Base-by-base conservation (phyloP, 306 rosid species). In the Casuarina cunninghamiana region DNA sequence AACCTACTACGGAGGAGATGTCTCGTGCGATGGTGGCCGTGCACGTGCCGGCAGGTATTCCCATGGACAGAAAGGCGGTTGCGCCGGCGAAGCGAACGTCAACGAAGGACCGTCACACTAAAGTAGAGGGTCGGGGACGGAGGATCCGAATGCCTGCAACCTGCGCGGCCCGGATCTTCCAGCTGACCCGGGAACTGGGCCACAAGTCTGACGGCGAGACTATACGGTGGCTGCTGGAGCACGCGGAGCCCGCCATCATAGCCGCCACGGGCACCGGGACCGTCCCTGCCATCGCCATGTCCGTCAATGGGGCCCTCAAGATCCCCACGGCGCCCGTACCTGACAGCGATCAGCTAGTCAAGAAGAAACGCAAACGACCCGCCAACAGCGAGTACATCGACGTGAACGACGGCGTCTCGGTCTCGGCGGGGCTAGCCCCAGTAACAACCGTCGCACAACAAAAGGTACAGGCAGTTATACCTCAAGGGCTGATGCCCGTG, bases 71-170 rank as follows among this genome's bases (percentile, higher is more conserved):
- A n/a, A 58, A 60, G 35, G 62, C 82, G 6, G 75, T 42, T 19
- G 72, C 43, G 5, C 75, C 73, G 2, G 77, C 80, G 45, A 93
- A 86, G 75, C 77, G 90, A 38, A 75, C 92, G 5, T 91, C 91
- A 5, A 88, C 93, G 0, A 93, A 91, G 45, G 98, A 93, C 83
- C 90, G 95, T 0, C 98, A 93, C 80, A 90, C 97, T 0, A 93
- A 93, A 41, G 98, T 91, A 2, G 97, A 93, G 74, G 97, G 98
- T 0, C 84, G 97, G 0, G 97, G 98, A n/a, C 81, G 95, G 75
- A 88, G 97, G 90, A 89, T 93, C 84, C 91, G 98, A 69, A 93
- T 93, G 90, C 98, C 98, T 5, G 92, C 97, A 38, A 87, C 93
- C 1, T 91, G 93, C 32, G 95, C 97, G 1, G 98, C 97, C 1